Evolutionary conservation across 2,329 filamentous ascomycete species (phyloP).

Genomic region (Zasmidium angulare): DNA sequence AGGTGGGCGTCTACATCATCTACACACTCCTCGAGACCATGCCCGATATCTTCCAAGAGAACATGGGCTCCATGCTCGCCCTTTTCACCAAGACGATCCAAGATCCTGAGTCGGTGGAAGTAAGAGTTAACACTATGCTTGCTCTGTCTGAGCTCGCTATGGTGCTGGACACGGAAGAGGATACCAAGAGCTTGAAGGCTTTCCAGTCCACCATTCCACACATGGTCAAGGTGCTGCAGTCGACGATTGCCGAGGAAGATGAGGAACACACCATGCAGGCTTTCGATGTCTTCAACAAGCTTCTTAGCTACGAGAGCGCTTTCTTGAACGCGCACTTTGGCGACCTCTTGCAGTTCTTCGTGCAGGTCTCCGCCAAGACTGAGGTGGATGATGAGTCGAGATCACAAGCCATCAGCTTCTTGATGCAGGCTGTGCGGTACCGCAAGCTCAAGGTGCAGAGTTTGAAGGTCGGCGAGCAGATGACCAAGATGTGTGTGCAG

Average conservation of each 20-base stretch:
- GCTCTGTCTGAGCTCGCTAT: conserved; percentile 85
- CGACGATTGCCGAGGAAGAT: conserved; percentile 68
- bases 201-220: conserved; percentile 80
- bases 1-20: conserved; percentile 89
- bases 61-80: conserved; percentile 74
- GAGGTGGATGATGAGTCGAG: conserved; percentile 80
- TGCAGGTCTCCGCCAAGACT: conserved; percentile 75
- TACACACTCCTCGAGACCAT: conserved; percentile 88
- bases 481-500: conserved; percentile 84
- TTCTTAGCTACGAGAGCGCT: conserved; percentile 84
- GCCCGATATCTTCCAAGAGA: conserved; percentile 78
- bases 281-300: conserved; percentile 96
- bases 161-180: conserved; percentile 84
- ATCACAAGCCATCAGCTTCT: conserved; percentile 86
- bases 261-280: conserved; percentile 86
- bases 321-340: conserved; percentile 83
- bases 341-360: conserved; percentile 91
- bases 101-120: conserved; percentile 86
- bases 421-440: conserved; percentile 89
- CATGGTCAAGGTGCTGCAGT: conserved; percentile 88
- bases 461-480: conserved; percentile 79
- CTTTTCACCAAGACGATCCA: conserved; percentile 85
- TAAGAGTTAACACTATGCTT: conserved; percentile 91
- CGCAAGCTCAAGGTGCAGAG: conserved; percentile 94
- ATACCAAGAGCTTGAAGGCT: conserved; percentile 67